These are phyloP conservation scores for Firmiana major DNA, from an alignment of 345 rosid species.

Conservation along the genomic window DNA sequence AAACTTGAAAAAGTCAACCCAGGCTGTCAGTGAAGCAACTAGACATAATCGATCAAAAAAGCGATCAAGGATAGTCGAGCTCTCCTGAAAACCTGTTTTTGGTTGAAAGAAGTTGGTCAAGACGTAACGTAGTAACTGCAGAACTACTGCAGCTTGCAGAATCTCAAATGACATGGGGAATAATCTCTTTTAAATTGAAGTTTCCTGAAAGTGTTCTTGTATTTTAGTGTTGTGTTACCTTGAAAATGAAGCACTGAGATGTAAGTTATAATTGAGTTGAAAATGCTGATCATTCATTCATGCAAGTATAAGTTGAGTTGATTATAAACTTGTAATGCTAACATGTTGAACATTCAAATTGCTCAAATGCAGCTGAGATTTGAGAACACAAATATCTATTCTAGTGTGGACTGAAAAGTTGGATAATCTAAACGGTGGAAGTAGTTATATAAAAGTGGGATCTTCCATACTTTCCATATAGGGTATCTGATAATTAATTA, in stretches of 20 bases:
- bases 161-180: not conserved
- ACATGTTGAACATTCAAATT: too few relatives aligned
- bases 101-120: not conserved
- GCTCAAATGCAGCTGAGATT: too few relatives aligned
- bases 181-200: not conserved
- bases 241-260: not conserved
- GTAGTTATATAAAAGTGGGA: too few relatives aligned
- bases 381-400: too few relatives aligned
- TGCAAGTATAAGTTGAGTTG: too few relatives aligned
- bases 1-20: slow-evolving; percentile 16
- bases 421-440: too few relatives aligned
- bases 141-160: not conserved
- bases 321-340: too few relatives aligned
- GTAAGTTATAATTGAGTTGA: too few relatives aligned
- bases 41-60: slow-evolving; percentile 26
- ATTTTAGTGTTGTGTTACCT: not conserved
- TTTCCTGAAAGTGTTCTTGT: not conserved
- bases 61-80: slow-evolving; percentile 46
- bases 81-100: slow-evolving; percentile 23
- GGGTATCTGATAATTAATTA: too few relatives aligned
- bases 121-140: not conserved
- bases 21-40: slow-evolving; percentile 2
- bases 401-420: too few relatives aligned
- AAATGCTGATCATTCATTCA: too few relatives aligned
- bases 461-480: too few relatives aligned